Evolutionary conservation across 768 basidiomycete species (phyloP).

Genomic region (Suillus clintonianus): DNA sequence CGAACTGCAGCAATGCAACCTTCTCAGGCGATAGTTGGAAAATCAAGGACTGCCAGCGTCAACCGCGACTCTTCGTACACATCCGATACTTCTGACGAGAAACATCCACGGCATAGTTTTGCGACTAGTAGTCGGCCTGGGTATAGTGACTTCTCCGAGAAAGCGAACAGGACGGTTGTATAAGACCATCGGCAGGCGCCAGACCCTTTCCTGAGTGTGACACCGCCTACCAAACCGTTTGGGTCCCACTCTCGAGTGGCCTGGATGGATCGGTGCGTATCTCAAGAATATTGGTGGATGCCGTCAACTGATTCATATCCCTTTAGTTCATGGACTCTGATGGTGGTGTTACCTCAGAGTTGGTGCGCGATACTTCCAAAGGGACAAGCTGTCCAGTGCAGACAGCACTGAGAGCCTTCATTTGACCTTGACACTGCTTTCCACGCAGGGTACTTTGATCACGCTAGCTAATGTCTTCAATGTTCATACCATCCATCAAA

Average conservation of each 20-base stretch:
- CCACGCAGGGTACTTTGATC: too few relatives aligned
- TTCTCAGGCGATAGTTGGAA: slow-evolving; percentile 63
- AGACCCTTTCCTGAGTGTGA: slow-evolving; percentile 80
- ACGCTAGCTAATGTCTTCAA: too few relatives aligned
- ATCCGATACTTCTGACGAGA: slow-evolving; percentile 65
- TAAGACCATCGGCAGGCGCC: slow-evolving; percentile 75
- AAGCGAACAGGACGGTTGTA: slow-evolving; percentile 82
- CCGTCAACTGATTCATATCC: slow-evolving; percentile 6
- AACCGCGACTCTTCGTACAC: slow-evolving; percentile 23
- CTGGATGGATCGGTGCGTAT: slow-evolving; percentile 76
- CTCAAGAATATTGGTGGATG: background rate
- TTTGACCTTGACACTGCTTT: too few relatives aligned
- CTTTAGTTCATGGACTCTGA: slow-evolving; percentile 88
- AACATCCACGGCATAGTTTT: slow-evolving; percentile 44
- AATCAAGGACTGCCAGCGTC: slow-evolving; percentile 56
- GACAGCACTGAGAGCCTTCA: slow-evolving; percentile 79
- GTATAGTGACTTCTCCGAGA: slow-evolving; percentile 80
- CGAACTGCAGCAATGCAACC: slow-evolving; percentile 56
- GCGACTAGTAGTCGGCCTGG: slow-evolving; percentile 37
- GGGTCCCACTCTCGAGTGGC: slow-evolving; percentile 77
- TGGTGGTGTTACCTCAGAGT: slow-evolving; percentile 87
- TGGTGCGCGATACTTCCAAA: slow-evolving; percentile 89
- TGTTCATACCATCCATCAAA: too few relatives aligned
- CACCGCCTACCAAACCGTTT: slow-evolving; percentile 72
- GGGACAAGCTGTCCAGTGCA: slow-evolving; percentile 84